phyloP scores from a whole-genome alignment of 1,284 basidiomycete species.

The Ceraceosorus guamensis region DNA sequence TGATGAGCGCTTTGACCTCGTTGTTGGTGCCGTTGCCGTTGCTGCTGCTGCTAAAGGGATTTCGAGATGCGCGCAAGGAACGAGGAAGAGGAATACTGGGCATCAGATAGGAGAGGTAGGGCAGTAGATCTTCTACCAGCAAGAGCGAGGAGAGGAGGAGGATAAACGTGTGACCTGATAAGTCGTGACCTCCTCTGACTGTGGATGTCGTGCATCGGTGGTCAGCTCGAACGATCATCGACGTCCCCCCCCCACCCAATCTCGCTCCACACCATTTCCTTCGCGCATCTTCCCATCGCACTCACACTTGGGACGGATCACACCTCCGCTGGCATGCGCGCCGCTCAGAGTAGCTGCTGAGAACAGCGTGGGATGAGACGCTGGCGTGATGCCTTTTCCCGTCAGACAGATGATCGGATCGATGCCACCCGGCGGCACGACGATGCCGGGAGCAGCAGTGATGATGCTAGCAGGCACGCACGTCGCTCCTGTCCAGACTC shows the following conservation, averaged over 20 bases:
- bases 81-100: slow-evolving; percentile 11
- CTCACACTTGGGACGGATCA: slow-evolving; percentile 10
- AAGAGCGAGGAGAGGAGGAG: slow-evolving; percentile 75
- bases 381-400: slow-evolving; percentile 15
- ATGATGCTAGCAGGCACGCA: slow-evolving; percentile 55
- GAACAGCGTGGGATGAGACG: slow-evolving; percentile 53
- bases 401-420: slow-evolving; percentile 30
- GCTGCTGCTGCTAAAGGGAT: slow-evolving; percentile 11
- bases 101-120: slow-evolving; percentile 46
- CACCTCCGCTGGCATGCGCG: background rate
- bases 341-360: slow-evolving; percentile 30
- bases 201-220: background rate
- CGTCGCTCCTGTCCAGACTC: slow-evolving; percentile 68
- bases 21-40: background rate
- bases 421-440: slow-evolving; percentile 2
- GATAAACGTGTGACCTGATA: slow-evolving; percentile 89
- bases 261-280: slow-evolving; percentile 3
- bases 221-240: background rate
- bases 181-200: slow-evolving; percentile 70
- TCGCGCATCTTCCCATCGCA: background rate
- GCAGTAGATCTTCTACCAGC: slow-evolving; percentile 65
- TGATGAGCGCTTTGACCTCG: background rate
- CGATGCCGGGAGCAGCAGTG: slow-evolving; percentile 2
- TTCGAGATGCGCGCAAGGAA: slow-evolving; percentile 7
- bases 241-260: too few relatives aligned